A percentile compares a stretch with the other conserved stretches of the same genome.
Evolutionary conservation across 495 filamentous ascomycete genomes (phyloP).

Genomic region (Neurospora terricola): DNA sequence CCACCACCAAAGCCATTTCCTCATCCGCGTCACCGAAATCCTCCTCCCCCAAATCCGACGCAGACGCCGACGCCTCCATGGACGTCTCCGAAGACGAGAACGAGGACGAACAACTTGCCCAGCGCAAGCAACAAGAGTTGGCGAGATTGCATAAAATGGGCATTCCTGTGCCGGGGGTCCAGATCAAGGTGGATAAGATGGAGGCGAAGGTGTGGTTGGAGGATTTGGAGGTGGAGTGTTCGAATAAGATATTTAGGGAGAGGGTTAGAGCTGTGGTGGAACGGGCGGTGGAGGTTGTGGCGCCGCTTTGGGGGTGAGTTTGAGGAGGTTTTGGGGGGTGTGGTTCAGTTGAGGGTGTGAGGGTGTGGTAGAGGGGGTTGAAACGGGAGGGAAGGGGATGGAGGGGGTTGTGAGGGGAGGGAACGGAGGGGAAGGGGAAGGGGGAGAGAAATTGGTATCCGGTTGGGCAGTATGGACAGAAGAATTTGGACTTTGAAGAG

Average conservation of each 20-base stretch:
- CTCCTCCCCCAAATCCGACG: slow-evolving; percentile 19
- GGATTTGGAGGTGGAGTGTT: slow-evolving; percentile 79
- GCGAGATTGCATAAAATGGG: slow-evolving; percentile 65
- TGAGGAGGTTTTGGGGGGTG: too few species aligned
- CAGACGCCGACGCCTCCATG: slow-evolving; percentile 31
- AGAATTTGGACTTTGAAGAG: not conserved
- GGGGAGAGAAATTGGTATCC: too few species aligned
- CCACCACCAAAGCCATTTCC: slow-evolving; percentile 10
- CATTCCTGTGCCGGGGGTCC: slow-evolving; percentile 79
- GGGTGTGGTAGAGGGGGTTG: not conserved
- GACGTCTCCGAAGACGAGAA: slow-evolving; percentile 31
- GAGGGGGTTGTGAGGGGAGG: not conserved
- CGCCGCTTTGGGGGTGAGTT: slow-evolving; percentile 50
- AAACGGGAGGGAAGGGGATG: not conserved
- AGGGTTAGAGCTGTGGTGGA: slow-evolving; percentile 83
- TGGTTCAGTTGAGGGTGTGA: too few species aligned
- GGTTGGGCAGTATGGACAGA: not conserved
- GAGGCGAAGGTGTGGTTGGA: slow-evolving; percentile 87
- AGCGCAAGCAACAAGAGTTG: slow-evolving; percentile 40
- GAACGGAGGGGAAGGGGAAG: not conserved
- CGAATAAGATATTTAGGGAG: slow-evolving; percentile 60
- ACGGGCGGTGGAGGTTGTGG: slow-evolving; percentile 80
- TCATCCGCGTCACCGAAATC: slow-evolving; percentile 9
- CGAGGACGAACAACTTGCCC: slow-evolving; percentile 29
- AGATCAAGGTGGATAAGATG: slow-evolving; percentile 80